Evolutionary conservation across 164 flowering plant species (phyloP).

Genomic region (Nymphaea thermarum): DNA sequence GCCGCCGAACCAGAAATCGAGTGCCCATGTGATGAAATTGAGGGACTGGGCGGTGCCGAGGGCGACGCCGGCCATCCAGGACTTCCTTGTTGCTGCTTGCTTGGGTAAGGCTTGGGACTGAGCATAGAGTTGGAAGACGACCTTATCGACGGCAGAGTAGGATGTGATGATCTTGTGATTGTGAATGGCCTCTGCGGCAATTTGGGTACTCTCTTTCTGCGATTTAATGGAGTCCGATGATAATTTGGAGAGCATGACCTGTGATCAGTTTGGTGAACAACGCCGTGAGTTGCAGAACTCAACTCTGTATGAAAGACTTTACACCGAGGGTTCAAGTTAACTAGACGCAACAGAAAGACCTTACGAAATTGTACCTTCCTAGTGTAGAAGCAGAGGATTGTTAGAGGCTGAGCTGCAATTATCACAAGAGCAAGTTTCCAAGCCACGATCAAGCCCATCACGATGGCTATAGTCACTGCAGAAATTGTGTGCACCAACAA

Average conservation of each 20-base stretch:
- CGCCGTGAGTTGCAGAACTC: too few species aligned
- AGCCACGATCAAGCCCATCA: slow-evolving; percentile 63
- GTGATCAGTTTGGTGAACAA: neutral
- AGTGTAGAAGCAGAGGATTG: slow-evolving; percentile 72
- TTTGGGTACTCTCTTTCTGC: slow-evolving; percentile 69
- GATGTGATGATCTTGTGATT: slow-evolving; percentile 80
- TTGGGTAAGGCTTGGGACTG: slow-evolving; percentile 67
- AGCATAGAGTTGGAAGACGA: slow-evolving; percentile 50
- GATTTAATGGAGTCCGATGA: slow-evolving; percentile 47
- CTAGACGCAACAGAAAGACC: too few species aligned
- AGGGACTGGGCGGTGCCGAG: slow-evolving; percentile 83
- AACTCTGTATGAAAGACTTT: too few species aligned
- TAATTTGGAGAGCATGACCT: slow-evolving; percentile 48
- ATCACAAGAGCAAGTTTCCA: slow-evolving; percentile 90
- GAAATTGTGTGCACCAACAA: slow-evolving; percentile 64
- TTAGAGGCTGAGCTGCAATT: slow-evolving; percentile 82
- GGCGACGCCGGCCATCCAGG: slow-evolving; percentile 83
- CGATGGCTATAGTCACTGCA: slow-evolving; percentile 58
- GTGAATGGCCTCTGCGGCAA: slow-evolving; percentile 72
- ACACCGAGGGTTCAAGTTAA: too few species aligned
- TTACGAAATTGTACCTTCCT: slow-evolving; percentile 15
- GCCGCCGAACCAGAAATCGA: slow-evolving; percentile 94
- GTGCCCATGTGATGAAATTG: slow-evolving; percentile 81
- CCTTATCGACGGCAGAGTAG: slow-evolving; percentile 49
- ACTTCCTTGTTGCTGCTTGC: slow-evolving; percentile 51